Base-by-base conservation (phyloP, 1,139 yeast genomes). In the Lodderomyces pseudojiufengensis region DNA sequence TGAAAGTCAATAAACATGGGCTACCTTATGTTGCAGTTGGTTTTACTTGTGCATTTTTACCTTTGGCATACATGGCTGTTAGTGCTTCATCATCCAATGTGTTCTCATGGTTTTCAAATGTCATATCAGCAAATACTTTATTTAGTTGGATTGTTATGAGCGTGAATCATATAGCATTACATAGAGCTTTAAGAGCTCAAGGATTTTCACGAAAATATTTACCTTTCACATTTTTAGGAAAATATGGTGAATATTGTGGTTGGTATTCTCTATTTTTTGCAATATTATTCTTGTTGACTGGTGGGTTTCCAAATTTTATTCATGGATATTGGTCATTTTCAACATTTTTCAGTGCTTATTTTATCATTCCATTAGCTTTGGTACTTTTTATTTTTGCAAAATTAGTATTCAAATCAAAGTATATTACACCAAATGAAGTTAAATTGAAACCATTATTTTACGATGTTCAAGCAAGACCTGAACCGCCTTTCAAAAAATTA, bases 221-320 rank as follows among this genome's bases (percentile, higher is more conserved):
- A 31, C 73, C 73, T 9, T 61, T 59, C 48, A 40, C 36, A 11
- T 39, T 57, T 40, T 46, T 42, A 12, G 52, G 55, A 16, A n/a
- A 12, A 12, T n/a, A n/a, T 24, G 51, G 58, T 3, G 50, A 47
- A 31, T 45, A 30, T 29, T 64, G 59, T n/a, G 60, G 70, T 1
- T 65, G 62, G 59, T 48, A 63, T 26, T 63, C 71, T 1, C 56
- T 65, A 13, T 43, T 59, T 41, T 49, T 55, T 15, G 59, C 65
- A 1, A 29, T 48, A 1, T 14, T 67, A 3, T 51, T 68, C 34
- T 46, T 67, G 21, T 41, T 67, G 12, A 65, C 71, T 7, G 66
- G 65, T 20, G 74, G 74, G 1, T 69, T 62, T 45, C 35, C 54
- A 4, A 58, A 54, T 36, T 68, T 68, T 38, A 51, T 68, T 14